phyloP scores from a whole-genome alignment of 176 grass and related monocot genomes.

The Aegilops umbellulata region DNA sequence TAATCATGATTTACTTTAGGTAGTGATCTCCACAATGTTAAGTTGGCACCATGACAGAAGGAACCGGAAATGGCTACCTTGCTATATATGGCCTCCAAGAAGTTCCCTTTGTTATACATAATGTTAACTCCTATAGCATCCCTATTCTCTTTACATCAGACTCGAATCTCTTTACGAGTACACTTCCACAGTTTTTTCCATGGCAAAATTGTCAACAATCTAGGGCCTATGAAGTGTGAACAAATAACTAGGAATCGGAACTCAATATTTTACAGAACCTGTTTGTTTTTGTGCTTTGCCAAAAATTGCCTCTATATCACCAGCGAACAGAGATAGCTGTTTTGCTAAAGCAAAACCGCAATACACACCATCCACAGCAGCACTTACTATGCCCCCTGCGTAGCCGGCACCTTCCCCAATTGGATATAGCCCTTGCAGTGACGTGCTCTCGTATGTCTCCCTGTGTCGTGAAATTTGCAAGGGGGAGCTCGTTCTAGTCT shows the following conservation, averaged over 20 bases:
- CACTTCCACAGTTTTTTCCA: background rate
- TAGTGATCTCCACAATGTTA: background rate
- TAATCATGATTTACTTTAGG: background rate
- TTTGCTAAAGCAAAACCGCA: slow-evolving; percentile 94
- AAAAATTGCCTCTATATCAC: slow-evolving; percentile 62
- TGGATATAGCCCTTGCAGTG: slow-evolving; percentile 74
- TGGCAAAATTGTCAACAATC: slow-evolving; percentile 5
- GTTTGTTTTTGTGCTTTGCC: slow-evolving; percentile 81
- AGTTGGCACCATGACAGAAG: background rate
- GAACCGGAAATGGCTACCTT: background rate
- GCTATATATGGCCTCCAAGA: too few relatives aligned
- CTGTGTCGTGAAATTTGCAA: slow-evolving; percentile 71
- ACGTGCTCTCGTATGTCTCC: slow-evolving; percentile 77
- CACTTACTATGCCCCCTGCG: slow-evolving; percentile 90
- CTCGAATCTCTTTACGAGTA: background rate
- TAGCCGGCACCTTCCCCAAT: slow-evolving; percentile 93
- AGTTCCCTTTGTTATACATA: background rate
- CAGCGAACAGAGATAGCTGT: slow-evolving; percentile 65
- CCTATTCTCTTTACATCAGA: slow-evolving; percentile 15
- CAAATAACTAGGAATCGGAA: background rate
- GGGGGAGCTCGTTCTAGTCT: slow-evolving; percentile 95
- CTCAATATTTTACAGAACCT: slow-evolving; percentile 84
- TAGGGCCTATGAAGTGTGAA: too few relatives aligned
- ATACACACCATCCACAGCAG: slow-evolving; percentile 92
- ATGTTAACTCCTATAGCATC: background rate